Percentiles rank a stretch among this genome's conserved stretches.
These are phyloP conservation scores for Panicum hallii DNA, from an alignment of 202 grass and related monocot species.

Conservation along the genomic window DNA sequence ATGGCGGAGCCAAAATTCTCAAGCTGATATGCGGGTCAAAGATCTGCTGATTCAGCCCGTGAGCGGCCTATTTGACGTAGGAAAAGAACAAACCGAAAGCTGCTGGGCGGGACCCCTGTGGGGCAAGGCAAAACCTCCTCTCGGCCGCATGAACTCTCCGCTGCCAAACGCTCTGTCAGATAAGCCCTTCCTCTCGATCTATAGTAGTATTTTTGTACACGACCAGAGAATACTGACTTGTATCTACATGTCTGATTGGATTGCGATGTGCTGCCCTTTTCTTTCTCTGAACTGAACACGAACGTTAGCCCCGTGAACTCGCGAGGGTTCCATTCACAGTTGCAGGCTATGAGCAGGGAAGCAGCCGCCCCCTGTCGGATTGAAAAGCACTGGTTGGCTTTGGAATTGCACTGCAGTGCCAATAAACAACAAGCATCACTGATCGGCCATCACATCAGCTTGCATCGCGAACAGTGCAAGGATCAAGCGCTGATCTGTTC, in stretches of 20 bases:
- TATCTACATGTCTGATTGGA: conserved; percentile 31
- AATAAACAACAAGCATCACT: conserved; percentile 21
- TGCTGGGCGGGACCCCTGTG: conserved; percentile 13
- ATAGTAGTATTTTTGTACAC: conserved; percentile 21
- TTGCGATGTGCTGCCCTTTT: conserved; percentile 22
- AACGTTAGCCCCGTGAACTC: conserved; percentile 37
- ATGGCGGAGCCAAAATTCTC: conserved; percentile 13
- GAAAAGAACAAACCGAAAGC: conserved; percentile 48
- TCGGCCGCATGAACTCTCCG: background rate
- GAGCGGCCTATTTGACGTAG: conserved; percentile 5
- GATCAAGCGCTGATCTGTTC: conserved; percentile 19
- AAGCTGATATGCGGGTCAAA: conserved; percentile 50
- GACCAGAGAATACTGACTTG: conserved; percentile 43
- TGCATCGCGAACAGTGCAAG: conserved; percentile 5
- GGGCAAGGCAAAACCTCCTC: background rate
- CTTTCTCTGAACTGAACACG: background rate
- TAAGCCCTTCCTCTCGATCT: background rate
- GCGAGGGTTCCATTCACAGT: conserved; percentile 12
- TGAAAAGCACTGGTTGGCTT: conserved; percentile 37
- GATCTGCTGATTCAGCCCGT: conserved; percentile 42
- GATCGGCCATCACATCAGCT: conserved; percentile 32
- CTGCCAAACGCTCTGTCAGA: background rate
- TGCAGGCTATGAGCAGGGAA: conserved; percentile 4
- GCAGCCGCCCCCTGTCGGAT: background rate
- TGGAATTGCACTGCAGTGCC: conserved; percentile 6